Percentiles rank a stretch among this genome's conserved stretches.
phyloP scores from a whole-genome alignment of 2,329 filamentous ascomycete genomes.

The Colletotrichum lini region DNA sequence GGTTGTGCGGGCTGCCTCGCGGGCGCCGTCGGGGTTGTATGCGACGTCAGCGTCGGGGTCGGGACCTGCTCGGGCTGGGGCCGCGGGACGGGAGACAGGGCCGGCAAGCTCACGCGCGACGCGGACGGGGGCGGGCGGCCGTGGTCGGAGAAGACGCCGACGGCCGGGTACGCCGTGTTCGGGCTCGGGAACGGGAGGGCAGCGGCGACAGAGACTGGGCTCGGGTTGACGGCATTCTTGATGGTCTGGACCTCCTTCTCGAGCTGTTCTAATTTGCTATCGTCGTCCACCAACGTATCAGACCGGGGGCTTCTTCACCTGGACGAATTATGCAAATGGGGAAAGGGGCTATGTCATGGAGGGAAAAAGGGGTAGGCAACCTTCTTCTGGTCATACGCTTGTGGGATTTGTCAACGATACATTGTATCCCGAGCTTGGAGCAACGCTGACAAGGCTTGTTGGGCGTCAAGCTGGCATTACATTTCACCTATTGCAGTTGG shows the following conservation, averaged over 20 bases:
- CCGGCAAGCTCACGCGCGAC: constrained; percentile 35
- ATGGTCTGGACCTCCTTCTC: constrained; percentile 45
- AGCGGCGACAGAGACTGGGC: constrained; percentile 28
- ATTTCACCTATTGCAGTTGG: constrained; percentile 57
- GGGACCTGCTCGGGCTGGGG: constrained; percentile 40
- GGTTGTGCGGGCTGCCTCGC: constrained; percentile 52
- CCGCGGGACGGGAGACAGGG: constrained; percentile 34
- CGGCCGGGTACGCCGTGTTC: constrained; percentile 44
- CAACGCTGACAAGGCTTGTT: constrained; percentile 62
- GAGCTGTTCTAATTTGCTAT: constrained; percentile 65
- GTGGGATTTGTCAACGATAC: constrained; percentile 63
- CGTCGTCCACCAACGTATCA: constrained; percentile 13
- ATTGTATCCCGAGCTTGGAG: constrained; percentile 59
- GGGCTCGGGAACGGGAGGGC: constrained; percentile 48
- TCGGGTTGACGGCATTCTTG: constrained; percentile 54
- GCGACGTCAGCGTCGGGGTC: constrained; percentile 48
- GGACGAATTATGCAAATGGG: not conserved
- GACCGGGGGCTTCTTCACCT: constrained; percentile 2
- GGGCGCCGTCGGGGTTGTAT: constrained; percentile 49
- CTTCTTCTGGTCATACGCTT: constrained; percentile 63
- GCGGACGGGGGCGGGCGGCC: constrained; percentile 34
- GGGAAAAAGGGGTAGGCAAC: constrained; percentile 45
- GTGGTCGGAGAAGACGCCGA: constrained; percentile 44
- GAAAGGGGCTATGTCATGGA: not conserved
- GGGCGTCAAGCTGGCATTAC: constrained; percentile 55